These are phyloP conservation scores for Linderniella brevidens DNA, from an alignment of 257 asterid species.

Conservation along the genomic window DNA sequence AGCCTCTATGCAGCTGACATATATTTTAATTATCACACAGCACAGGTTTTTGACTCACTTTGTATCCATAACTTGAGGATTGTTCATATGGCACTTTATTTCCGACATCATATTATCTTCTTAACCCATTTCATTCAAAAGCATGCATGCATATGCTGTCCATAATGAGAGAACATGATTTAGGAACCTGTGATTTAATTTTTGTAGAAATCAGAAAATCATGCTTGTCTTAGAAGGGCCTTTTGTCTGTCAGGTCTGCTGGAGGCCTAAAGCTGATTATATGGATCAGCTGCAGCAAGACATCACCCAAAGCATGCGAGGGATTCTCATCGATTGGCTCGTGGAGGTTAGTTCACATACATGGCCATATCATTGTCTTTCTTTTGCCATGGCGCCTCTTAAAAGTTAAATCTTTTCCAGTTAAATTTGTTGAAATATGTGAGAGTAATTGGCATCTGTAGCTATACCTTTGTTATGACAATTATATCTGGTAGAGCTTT, in stretches of 20 bases:
- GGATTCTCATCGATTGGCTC: conserved; percentile 90
- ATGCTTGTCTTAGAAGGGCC: no score
- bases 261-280: conserved; percentile 54
- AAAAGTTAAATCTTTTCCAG: no score
- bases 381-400: no score
- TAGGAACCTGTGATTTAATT: not conserved
- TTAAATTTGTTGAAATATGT: no score
- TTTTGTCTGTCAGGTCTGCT: conserved; percentile 27
- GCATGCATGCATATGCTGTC: not conserved
- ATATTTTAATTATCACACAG: conserved; percentile 38
- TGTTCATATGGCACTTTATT: not conserved
- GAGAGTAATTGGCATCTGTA: no score
- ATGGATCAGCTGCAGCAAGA: conserved; percentile 79
- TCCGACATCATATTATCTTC: not conserved
- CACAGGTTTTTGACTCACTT: conserved; percentile 46
- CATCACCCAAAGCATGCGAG: conserved; percentile 63
- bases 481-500: no score
- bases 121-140: no score
- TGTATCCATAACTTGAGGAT: conserved; percentile 4
- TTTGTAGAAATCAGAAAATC: not conserved
- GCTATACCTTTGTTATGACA: no score
- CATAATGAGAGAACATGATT: no score
- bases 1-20: conserved; percentile 81
- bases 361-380: no score
- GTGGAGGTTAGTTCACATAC: conserved; percentile 42